phyloP scores from a whole-genome alignment of 2,329 filamentous ascomycete genomes.

The Fusarium chlamydosporum region DNA sequence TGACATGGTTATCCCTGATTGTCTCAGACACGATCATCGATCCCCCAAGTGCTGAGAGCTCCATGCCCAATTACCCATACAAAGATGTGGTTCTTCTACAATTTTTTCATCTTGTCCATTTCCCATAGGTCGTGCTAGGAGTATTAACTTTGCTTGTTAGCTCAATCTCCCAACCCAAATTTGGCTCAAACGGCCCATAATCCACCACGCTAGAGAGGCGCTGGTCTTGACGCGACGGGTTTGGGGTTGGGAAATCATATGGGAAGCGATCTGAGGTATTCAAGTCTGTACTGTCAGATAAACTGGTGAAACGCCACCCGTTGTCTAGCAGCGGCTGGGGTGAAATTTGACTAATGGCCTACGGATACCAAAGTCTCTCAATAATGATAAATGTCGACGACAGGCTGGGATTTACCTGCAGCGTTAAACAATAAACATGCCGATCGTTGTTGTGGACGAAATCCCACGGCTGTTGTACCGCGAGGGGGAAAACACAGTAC shows the following conservation, averaged over 20 bases:
- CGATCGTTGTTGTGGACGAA: neutral
- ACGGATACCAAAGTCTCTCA: conserved; percentile 1
- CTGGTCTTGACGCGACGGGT: conserved; percentile 10
- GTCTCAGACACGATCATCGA: conserved; percentile 37
- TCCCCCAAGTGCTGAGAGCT: conserved; percentile 6
- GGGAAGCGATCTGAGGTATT: neutral
- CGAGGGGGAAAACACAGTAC: neutral
- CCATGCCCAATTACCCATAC: conserved; percentile 1
- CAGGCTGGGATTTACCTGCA: conserved; percentile 15
- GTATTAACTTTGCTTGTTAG: conserved; percentile 24
- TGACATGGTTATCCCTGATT: conserved; percentile 30
- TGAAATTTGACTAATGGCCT: neutral
- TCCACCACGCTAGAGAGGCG: conserved; percentile 19
- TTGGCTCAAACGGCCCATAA: conserved; percentile 17
- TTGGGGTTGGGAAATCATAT: conserved; percentile 10
- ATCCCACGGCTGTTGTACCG: conserved; percentile 5
- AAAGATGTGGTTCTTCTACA: conserved; percentile 8
- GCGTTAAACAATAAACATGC: conserved; percentile 2
- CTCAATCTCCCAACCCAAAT: conserved; percentile 25
- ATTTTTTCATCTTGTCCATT: conserved; percentile 17
- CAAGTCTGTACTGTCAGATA: conserved; percentile 28
- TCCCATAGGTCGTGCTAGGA: conserved; percentile 3
- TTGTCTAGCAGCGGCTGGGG: conserved; percentile 23
- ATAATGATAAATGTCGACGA: conserved; percentile 5
- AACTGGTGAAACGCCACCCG: conserved; percentile 45